Evolutionary conservation across 1,284 basidiomycete species (phyloP).

Genomic region (Cerioporus squamosus): DNA sequence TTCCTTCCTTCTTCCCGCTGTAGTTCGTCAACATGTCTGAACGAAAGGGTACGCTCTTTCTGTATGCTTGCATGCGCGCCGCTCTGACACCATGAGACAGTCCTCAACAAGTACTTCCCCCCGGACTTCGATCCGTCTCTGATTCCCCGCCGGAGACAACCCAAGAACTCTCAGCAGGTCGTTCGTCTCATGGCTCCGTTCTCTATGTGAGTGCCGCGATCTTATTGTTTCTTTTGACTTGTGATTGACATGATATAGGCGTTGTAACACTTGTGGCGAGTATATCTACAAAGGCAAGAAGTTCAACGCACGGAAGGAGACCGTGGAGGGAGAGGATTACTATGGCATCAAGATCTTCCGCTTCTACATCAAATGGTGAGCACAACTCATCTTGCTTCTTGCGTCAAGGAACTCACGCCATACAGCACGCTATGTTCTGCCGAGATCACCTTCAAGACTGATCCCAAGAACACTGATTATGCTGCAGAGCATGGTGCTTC

Average conservation of each 20-base stretch:
- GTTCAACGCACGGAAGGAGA: constrained; percentile 99
- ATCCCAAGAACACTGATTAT: constrained; percentile 98
- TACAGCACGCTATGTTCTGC: constrained; percentile 88
- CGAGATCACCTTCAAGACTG: constrained; percentile 99
- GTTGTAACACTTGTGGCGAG: constrained; percentile 95
- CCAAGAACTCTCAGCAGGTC: constrained; percentile 93
- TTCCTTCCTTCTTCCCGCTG: not conserved
- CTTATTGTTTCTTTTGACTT: not conserved
- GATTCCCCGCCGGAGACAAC: constrained; percentile 87
- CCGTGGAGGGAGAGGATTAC: constrained; percentile 95
- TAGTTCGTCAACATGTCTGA: constrained; percentile 72
- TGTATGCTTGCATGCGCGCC: not conserved
- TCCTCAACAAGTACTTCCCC: constrained; percentile 91
- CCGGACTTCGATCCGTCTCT: constrained; percentile 98
- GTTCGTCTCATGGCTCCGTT: constrained; percentile 99
- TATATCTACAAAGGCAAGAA: constrained; percentile 99
- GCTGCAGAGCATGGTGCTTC: constrained; percentile 91
- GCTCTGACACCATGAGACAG: constrained; percentile 39
- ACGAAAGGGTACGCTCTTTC: constrained; percentile 69
- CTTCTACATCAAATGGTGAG: constrained; percentile 84
- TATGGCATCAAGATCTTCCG: constrained; percentile 96
- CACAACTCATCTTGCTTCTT: not conserved
- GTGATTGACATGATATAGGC: constrained; percentile 48
- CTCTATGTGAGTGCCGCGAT: constrained; percentile 76
- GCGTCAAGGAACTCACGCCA: not conserved